Percentiles rank a stretch among this genome's conserved stretches.
phyloP scores from a whole-genome alignment of 2,329 filamentous ascomycete genomes.

The Mariannaea sp. region DNA sequence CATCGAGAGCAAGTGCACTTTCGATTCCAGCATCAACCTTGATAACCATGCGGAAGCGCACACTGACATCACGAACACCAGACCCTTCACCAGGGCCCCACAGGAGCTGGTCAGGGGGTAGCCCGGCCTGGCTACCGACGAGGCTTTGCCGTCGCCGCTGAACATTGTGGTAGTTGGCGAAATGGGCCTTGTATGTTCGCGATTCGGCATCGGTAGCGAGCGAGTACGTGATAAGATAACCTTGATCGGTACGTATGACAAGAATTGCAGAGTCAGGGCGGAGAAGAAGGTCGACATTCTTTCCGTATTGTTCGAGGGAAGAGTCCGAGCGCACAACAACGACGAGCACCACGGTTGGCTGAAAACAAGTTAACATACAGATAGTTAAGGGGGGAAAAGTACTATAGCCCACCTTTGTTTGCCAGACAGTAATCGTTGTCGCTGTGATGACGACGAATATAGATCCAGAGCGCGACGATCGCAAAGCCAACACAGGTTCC shows the following conservation, averaged over 20 bases:
- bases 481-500: slow-evolving; percentile 74
- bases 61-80: slow-evolving; percentile 82
- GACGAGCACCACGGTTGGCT: slow-evolving; percentile 89
- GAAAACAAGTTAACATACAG: slow-evolving; percentile 23
- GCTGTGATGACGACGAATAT: slow-evolving; percentile 85
- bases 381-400: not conserved
- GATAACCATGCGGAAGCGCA: slow-evolving; percentile 96
- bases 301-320: slow-evolving; percentile 82
- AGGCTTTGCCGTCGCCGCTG: slow-evolving; percentile 67
- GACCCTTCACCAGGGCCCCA: slow-evolving; percentile 81
- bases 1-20: slow-evolving; percentile 84
- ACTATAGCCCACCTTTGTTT: slow-evolving; percentile 76
- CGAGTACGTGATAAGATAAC: slow-evolving; percentile 93
- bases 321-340: slow-evolving; percentile 79
- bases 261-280: slow-evolving; percentile 91
- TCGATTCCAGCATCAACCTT: slow-evolving; percentile 96
- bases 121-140: slow-evolving; percentile 59
- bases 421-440: slow-evolving; percentile 91
- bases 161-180: slow-evolving; percentile 69
- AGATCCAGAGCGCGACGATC: slow-evolving; percentile 78
- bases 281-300: slow-evolving; percentile 82
- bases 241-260: slow-evolving; percentile 82
- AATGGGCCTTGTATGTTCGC: slow-evolving; percentile 82
- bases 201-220: slow-evolving; percentile 82
- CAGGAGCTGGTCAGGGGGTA: slow-evolving; percentile 64